Conservation (phyloP, 2,329 filamentous ascomycete species). For the Fusarium sp. region DNA sequence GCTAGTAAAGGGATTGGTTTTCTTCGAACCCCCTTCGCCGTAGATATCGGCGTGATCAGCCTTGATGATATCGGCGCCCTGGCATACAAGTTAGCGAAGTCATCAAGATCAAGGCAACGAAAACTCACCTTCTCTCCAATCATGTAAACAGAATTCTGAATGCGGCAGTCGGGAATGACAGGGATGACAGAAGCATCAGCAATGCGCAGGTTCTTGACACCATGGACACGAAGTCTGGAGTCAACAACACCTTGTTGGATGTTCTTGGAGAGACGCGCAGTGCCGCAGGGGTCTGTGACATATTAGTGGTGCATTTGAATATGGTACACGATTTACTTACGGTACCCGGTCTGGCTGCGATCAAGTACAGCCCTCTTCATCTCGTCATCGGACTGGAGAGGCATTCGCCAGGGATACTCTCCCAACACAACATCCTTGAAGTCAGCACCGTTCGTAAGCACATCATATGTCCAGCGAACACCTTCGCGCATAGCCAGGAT, state of each 20-base stretch:
- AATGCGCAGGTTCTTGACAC: slow-evolving; percentile 67
- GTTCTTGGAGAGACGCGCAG: slow-evolving; percentile 65
- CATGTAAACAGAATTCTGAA: slow-evolving; percentile 74
- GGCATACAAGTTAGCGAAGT: accelerated
- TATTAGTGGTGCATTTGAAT: not conserved
- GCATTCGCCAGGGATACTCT: slow-evolving; percentile 75
- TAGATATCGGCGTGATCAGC: slow-evolving; percentile 3
- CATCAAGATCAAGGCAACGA: accelerated
- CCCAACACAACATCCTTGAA: slow-evolving; percentile 67
- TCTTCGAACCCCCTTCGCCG: not conserved
- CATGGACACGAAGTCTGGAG: slow-evolving; percentile 65
- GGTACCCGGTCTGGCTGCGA: slow-evolving; percentile 71
- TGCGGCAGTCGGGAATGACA: slow-evolving; percentile 68
- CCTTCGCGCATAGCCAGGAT: slow-evolving; percentile 73
- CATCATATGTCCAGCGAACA: slow-evolving; percentile 68
- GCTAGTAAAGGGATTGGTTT: not conserved
- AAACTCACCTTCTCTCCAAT: slow-evolving; percentile 65
- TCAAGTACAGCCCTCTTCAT: slow-evolving; percentile 72
- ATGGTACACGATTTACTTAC: not conserved
- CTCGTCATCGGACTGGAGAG: slow-evolving; percentile 66
- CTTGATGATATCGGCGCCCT: slow-evolving; percentile 16
- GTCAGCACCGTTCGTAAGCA: slow-evolving; percentile 70
- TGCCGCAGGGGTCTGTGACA: slow-evolving; percentile 65
- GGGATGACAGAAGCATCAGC: slow-evolving; percentile 71
- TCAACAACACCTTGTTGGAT: slow-evolving; percentile 66